Evolutionary conservation across 1,284 basidiomycete genomes (phyloP).

Genomic region (Trichosporon faecale): DNA sequence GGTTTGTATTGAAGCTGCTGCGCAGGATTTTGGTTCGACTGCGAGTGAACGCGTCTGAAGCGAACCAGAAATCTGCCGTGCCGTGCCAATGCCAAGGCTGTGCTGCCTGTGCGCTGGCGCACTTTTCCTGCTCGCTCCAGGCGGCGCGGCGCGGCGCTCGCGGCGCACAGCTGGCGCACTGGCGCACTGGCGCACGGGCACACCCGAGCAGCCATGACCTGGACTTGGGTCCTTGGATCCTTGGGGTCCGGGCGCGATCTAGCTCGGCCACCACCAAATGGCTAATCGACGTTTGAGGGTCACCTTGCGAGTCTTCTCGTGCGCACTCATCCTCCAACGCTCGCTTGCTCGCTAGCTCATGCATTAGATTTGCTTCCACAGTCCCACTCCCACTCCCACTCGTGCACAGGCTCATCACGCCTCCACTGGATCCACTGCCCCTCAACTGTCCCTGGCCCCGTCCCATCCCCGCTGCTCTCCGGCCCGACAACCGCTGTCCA

Average conservation of each 20-base stretch:
- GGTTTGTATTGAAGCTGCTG: neutral
- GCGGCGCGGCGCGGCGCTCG: too few species aligned
- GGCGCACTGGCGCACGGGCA: neutral
- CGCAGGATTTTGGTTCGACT: neutral
- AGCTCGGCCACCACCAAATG: neutral
- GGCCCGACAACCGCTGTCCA: too few species aligned
- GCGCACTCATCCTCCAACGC: neutral
- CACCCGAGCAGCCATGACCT: neutral
- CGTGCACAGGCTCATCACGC: neutral
- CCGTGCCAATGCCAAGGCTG: neutral
- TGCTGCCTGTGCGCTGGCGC: neutral
- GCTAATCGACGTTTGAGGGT: conserved; percentile 4
- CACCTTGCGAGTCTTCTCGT: neutral
- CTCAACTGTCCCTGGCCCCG: neutral
- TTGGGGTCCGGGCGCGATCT: neutral
- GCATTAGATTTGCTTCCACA: neutral
- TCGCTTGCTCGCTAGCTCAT: neutral
- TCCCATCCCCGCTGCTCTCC: too few species aligned
- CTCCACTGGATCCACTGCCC: neutral
- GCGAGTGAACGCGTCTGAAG: too few species aligned
- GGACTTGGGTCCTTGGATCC: neutral
- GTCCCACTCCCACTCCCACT: neutral
- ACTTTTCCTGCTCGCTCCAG: too few species aligned
- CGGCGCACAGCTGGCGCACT: neutral
- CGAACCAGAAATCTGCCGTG: neutral